Evolutionary conservation across 805 yeast genomes (phyloP).

Genomic region (Saccharomycopsis lassenensis): DNA sequence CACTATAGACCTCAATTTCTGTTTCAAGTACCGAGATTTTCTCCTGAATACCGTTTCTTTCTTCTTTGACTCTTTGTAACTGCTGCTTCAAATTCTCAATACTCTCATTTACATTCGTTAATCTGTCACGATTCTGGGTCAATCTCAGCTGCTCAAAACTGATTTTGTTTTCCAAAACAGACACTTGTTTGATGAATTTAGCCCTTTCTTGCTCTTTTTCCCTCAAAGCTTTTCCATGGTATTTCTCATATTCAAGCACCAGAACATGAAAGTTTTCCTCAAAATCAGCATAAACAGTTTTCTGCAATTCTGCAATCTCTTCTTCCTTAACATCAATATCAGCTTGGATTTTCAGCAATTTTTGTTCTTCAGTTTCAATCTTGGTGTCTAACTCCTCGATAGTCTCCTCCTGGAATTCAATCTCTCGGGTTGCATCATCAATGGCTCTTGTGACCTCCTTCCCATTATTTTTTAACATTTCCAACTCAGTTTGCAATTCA

Average conservation of each 20-base stretch:
- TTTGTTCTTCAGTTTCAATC: conserved; percentile 19
- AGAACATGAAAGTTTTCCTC: conserved; percentile 44
- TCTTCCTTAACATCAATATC: conserved; percentile 9
- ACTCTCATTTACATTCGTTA: conserved; percentile 33
- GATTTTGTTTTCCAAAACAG: conserved; percentile 48
- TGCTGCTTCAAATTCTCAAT: conserved; percentile 27
- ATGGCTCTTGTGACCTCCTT: conserved; percentile 34
- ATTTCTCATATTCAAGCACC: conserved; percentile 59
- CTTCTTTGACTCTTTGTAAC: conserved; percentile 24
- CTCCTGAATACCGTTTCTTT: conserved; percentile 25
- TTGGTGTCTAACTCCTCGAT: conserved; percentile 19
- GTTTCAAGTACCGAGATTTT: conserved; percentile 30
- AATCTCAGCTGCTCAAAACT: conserved; percentile 55
- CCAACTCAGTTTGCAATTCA: conserved; percentile 35
- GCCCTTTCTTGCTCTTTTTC: conserved; percentile 50
- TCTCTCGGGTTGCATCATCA: conserved; percentile 38
- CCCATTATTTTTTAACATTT: conserved; percentile 34
- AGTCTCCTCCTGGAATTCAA: conserved; percentile 4
- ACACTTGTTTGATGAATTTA: conserved; percentile 48
- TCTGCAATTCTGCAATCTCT: conserved; percentile 21
- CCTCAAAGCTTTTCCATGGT: conserved; percentile 49
- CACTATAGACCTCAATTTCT: conserved; percentile 30
- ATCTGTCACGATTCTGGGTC: conserved; percentile 37
- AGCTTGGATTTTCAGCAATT: conserved; percentile 17
- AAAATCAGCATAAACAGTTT: conserved; percentile 36